These are phyloP conservation scores for Sphagnurus paluster DNA, from an alignment of 1,284 basidiomycete species.

Conservation along the genomic window DNA sequence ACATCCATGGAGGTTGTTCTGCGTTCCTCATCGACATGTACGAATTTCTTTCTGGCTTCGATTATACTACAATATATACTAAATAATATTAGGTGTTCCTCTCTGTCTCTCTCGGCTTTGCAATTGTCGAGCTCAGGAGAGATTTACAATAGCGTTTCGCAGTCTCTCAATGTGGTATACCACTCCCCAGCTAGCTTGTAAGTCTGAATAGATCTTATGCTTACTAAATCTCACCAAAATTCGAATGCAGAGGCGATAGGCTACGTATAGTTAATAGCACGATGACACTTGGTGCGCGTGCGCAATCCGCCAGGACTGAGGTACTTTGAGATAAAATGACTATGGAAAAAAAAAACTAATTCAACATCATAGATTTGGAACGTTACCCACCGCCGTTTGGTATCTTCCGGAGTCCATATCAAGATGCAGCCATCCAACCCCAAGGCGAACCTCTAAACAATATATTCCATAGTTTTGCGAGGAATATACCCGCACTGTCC, in stretches of 20 bases:
- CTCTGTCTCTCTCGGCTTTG: constrained; percentile 39
- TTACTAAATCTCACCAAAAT: not conserved
- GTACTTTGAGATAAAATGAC: constrained; percentile 27
- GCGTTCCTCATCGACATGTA: constrained; percentile 53
- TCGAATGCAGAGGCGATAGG: constrained; percentile 41
- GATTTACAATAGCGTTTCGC: constrained; percentile 38
- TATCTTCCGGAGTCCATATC: constrained; percentile 54
- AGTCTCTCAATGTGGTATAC: constrained; percentile 48
- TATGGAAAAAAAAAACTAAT: not conserved
- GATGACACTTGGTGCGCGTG: constrained; percentile 39
- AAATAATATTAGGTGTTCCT: constrained; percentile 39
- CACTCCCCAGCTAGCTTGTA: constrained; percentile 53
- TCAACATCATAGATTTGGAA: constrained; percentile 53
- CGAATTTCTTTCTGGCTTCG: constrained; percentile 17
- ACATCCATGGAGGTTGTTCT: constrained; percentile 53
- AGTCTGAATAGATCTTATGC: constrained; percentile 21
- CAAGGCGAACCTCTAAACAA: constrained; percentile 34
- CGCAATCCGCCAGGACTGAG: constrained; percentile 46
- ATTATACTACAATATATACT: not conserved
- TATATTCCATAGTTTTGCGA: not conserved
- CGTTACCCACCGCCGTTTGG: constrained; percentile 45
- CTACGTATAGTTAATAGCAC: constrained; percentile 50
- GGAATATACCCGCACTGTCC: not conserved
- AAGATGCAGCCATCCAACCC: constrained; percentile 50
- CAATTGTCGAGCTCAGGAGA: constrained; percentile 26